Evolutionary conservation across 2,329 filamentous ascomycete genomes (phyloP), one percentile per base, ranked within the genome.

Genomic region (Monosporascus sp.): DNA sequence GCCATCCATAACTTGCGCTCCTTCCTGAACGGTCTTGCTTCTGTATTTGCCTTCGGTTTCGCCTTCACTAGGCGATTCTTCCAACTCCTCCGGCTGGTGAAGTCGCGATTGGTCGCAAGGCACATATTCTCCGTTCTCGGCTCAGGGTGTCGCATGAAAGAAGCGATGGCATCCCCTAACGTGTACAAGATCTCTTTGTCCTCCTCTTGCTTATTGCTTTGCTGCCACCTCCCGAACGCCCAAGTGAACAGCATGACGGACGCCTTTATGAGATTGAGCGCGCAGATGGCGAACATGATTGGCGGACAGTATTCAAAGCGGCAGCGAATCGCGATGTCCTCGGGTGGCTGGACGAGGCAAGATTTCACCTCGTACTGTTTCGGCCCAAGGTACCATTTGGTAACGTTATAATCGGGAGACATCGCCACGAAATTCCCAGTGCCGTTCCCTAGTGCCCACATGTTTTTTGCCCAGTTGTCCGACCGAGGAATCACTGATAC

Each of bases 391-490:
- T 48, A 59, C 62, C 62, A 65, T 4, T 46, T 53, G 0, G 54
- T 60, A 1, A 63, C 22, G 44, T 27, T 25, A 46, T 6, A 18
- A n/a, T 27, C 37, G 6, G 37, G 35, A 15, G 35, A 25, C 20
- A 5, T 47, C 7, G 53, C 55, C 14, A 46, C 25, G 14, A 54
- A 59, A 1, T 6, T 7, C 1, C 44, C 22, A 1, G 56, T 58
- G 5, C 63, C 62, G 18, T 66, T 64, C 2, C 31, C 37, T 11
- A 61, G n/a, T 3, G 63, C 62, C 63, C 63, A 66, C 56, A 66
- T 59, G 44, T 64, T 64, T 52, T 66, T 64, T 6, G 54, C 55
- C 62, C 61, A 63, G 44, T 61, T 52, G 37, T 64, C 60, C 1
- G 35, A 52, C 2, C 60, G 50, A 7, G 58, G 60, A 20, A 61